Base-by-base conservation (phyloP, 2,329 filamentous ascomycete genomes). In the Epichloe sylvatica region DNA sequence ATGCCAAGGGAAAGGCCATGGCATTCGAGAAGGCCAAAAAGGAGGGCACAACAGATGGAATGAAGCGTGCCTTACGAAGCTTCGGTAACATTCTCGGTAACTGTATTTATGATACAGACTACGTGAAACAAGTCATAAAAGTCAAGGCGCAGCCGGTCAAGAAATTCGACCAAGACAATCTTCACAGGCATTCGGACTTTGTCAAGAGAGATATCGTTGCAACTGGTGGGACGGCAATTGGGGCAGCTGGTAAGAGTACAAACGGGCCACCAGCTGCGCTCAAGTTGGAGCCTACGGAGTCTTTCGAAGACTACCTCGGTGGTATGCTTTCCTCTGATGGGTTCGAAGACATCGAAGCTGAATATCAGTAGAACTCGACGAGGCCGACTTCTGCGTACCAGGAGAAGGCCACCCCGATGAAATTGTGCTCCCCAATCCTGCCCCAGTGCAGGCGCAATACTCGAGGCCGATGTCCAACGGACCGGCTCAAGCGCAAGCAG, bases 21-120 rank as follows among this genome's bases (percentile, higher is more conserved):
- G 92, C 91, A 0, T 98, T 97, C 60, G 92, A 98, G 65, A 98
- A 98, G 68, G 90, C 92, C 1, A 98, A 97, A 72, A 98, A 98
- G 65, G 90, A 97, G 70, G 94, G 88, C 7, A 94, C 89, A 3
- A 97, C 94, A 9, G 92, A 98, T 68, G 92, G 82, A 1, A 64
- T 98, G 62, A 98, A 98, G 68, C 78, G 92, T 56, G 81, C 92
- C 1, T 64, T 98, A 60, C 78, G 91, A 52, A 96, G 82, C 55
- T 98, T 98, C 67, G 92, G 92, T 52, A 97, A 97, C 59, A 84
- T 97, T 15, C 73, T 98, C 49, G 92, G 92, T n/a, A 98, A 97
- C 63, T 98, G 92, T 71, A 82, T 98, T 52, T 97, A 98, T 67
- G 92, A 98, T 70, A 94, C 96, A 67, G 83, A 91, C 53, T 98